Conservation (phyloP, 352 stramenopile genomes). For the Elongisporangium anandrum region DNA sequence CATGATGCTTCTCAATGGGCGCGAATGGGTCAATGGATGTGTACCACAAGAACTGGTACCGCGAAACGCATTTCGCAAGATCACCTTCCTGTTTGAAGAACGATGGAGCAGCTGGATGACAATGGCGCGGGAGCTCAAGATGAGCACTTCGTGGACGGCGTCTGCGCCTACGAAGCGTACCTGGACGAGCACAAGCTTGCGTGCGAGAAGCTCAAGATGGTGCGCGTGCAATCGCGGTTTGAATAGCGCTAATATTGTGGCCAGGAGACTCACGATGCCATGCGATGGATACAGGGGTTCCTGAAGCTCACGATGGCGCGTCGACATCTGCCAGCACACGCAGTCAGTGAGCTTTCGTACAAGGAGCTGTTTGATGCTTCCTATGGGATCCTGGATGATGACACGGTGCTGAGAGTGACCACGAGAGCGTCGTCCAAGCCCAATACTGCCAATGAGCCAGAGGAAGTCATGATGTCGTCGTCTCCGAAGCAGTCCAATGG, state of each 20-base stretch:
- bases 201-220: slow-evolving; percentile 50
- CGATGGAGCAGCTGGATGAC: neutral
- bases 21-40: neutral
- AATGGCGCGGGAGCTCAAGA: slow-evolving; percentile 21
- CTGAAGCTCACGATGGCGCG: slow-evolving; percentile 65
- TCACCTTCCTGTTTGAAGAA: neutral
- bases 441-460: slow-evolving; percentile 5
- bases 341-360: slow-evolving; percentile 58
- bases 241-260: neutral
- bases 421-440: slow-evolving; percentile 1
- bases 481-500: neutral
- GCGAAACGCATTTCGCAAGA: neutral
- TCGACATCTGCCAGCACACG: slow-evolving; percentile 38
- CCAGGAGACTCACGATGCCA: neutral
- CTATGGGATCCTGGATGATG: slow-evolving; percentile 13
- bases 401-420: neutral
- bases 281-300: slow-evolving; percentile 39
- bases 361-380: slow-evolving; percentile 47
- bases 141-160: slow-evolving; percentile 25
- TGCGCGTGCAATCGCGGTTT: slow-evolving; percentile 4
- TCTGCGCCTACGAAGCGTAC: slow-evolving; percentile 52
- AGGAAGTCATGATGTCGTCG: neutral
- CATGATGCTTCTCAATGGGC: slow-evolving; percentile 1
- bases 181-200: slow-evolving; percentile 42
- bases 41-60: neutral